phyloP scores from a whole-genome alignment of 2,329 filamentous ascomycete genomes.

The Fusarium sp. region DNA sequence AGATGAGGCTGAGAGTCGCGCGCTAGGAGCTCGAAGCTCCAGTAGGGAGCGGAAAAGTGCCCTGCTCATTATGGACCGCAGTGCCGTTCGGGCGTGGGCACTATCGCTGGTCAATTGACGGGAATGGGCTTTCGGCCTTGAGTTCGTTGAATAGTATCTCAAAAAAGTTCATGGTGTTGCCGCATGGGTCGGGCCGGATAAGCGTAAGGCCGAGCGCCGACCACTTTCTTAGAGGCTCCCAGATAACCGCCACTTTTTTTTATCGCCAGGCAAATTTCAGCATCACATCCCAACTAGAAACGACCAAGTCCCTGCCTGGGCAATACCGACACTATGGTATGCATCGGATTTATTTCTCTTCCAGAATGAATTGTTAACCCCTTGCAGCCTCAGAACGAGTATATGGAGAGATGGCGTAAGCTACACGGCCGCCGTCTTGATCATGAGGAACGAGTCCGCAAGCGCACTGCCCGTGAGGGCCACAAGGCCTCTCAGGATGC shows the following conservation, averaged over 20 bases:
- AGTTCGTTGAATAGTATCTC: slow-evolving; percentile 33
- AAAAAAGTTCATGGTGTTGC: slow-evolving; percentile 44
- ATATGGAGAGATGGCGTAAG: slow-evolving; percentile 79
- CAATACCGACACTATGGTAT: slow-evolving; percentile 51
- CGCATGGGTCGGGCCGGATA: slow-evolving; percentile 45
- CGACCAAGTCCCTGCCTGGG: slow-evolving; percentile 38
- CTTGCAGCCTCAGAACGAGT: slow-evolving; percentile 78
- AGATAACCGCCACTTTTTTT: slow-evolving; percentile 49
- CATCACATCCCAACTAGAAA: slow-evolving; percentile 35
- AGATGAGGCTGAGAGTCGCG: slow-evolving; percentile 39
- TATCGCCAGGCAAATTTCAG: slow-evolving; percentile 45
- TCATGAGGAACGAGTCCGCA: slow-evolving; percentile 88
- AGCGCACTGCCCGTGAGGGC: slow-evolving; percentile 86
- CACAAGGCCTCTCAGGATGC: slow-evolving; percentile 91
- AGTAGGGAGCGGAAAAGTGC: slow-evolving; percentile 71
- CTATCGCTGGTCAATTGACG: slow-evolving; percentile 41
- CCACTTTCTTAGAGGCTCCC: slow-evolving; percentile 17
- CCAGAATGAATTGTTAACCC: slow-evolving; percentile 30
- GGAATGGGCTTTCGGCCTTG: slow-evolving; percentile 27
- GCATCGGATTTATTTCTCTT: slow-evolving; percentile 3
- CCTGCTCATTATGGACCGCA: slow-evolving; percentile 62
- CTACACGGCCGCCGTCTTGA: slow-evolving; percentile 69
- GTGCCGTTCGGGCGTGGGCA: slow-evolving; percentile 41
- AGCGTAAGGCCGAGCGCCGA: slow-evolving; percentile 50
- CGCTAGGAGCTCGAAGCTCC: slow-evolving; percentile 64